Percentiles rank a stretch among this genome's conserved stretches.
These are phyloP conservation scores for Rhododendron vialii DNA, from an alignment of 148 eudicot genomes.

Conservation along the genomic window DNA sequence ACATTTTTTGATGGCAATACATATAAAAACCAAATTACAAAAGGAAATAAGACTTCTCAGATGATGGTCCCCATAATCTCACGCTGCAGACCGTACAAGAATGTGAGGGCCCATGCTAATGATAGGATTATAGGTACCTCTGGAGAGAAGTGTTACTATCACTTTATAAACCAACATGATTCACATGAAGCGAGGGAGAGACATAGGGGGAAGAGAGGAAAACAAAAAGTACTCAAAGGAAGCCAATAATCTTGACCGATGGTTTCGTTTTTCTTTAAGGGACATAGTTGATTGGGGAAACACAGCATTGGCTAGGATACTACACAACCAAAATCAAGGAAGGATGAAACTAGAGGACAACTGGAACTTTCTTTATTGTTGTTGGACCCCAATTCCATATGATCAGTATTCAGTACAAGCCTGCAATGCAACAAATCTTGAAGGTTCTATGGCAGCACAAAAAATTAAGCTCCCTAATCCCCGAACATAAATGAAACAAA, in stretches of 20 bases:
- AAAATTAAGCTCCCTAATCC: constrained; percentile 11
- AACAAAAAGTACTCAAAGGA: neutral
- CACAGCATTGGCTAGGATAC: neutral
- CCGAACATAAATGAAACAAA: neutral
- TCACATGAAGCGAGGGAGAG: neutral
- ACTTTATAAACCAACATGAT: neutral
- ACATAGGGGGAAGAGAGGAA: neutral
- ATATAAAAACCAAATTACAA: neutral
- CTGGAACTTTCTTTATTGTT: neutral
- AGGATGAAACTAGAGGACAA: neutral
- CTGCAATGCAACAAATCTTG: constrained; percentile 1
- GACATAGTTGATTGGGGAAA: neutral
- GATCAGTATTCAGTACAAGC: neutral
- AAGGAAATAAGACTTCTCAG: neutral
- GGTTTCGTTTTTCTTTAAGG: neutral
- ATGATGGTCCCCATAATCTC: neutral
- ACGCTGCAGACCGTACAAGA: neutral
- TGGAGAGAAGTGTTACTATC: neutral
- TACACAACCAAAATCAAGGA: neutral
- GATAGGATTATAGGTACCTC: neutral
- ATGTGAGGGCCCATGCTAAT: neutral
- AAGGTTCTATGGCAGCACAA: neutral
- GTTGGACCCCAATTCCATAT: neutral
- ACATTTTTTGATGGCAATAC: neutral
- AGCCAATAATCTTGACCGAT: neutral